Conservation (phyloP, 2,329 filamentous ascomycete species). For the Blumeria graminis region DNA sequence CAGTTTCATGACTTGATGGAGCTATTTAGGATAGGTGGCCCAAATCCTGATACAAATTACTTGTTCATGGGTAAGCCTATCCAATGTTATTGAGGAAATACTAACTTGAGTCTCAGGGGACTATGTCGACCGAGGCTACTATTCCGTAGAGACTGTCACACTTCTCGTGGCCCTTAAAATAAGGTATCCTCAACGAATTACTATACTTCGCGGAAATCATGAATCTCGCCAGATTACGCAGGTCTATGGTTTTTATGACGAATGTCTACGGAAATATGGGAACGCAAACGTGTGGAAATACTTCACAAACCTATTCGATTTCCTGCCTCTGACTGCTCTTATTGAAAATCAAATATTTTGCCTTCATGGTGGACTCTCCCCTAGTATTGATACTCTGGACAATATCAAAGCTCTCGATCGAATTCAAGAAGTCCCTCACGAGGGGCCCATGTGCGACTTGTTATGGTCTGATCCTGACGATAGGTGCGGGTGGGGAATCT, state of each 20-base stretch:
- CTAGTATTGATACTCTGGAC: conserved; percentile 86
- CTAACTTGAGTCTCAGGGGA: conserved; percentile 35
- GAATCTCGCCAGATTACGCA: conserved; percentile 98
- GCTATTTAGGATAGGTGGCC: conserved; percentile 94
- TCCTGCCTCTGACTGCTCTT: conserved; percentile 83
- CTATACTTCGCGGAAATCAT: conserved; percentile 95
- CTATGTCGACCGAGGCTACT: conserved; percentile 96
- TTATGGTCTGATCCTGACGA: conserved; percentile 98
- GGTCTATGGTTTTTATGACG: conserved; percentile 98
- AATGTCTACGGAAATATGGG: conserved; percentile 95
- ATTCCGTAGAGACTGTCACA: conserved; percentile 94
- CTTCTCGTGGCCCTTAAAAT: conserved; percentile 94
- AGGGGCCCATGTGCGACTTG: conserved; percentile 93
- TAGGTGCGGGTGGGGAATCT: conserved; percentile 87
- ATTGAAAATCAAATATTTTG: conserved; percentile 99
- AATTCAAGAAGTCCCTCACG: conserved; percentile 94
- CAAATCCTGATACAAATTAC: conserved; percentile 96
- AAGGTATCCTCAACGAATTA: conserved; percentile 91
- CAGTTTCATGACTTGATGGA: conserved; percentile 99
- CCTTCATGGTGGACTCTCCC: conserved; percentile 85
- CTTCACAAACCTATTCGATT: conserved; percentile 97
- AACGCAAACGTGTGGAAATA: conserved; percentile 99
- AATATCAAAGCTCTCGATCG: conserved; percentile 89
- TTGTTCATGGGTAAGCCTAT: conserved; percentile 72
- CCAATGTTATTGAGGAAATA: not conserved